These are phyloP conservation scores for Aspergillus ochraceus DNA, from an alignment of 2,329 filamentous ascomycete species.

Conservation along the genomic window DNA sequence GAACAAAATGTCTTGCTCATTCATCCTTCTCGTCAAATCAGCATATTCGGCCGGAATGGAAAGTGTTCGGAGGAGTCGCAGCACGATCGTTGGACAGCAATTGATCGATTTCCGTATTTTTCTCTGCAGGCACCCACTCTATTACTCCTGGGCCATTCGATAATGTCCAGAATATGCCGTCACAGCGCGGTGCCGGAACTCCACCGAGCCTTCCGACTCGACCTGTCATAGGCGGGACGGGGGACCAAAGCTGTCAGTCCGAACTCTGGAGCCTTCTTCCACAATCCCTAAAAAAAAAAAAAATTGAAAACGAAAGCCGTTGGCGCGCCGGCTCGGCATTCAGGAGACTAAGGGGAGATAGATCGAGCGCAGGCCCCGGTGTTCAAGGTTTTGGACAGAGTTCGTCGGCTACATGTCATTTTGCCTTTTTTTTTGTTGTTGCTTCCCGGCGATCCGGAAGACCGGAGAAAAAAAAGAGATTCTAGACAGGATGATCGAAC, in stretches of 20 bases:
- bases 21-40: neutral
- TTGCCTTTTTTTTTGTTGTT: neutral
- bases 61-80: neutral
- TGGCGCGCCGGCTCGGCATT: constrained; percentile 1
- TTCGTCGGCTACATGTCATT: neutral
- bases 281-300: neutral
- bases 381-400: neutral
- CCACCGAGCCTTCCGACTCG: neutral
- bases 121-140: constrained; percentile 1
- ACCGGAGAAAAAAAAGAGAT: too few relatives aligned
- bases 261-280: neutral
- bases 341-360: constrained; percentile 1
- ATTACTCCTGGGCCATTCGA: neutral
- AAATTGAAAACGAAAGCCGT: constrained; percentile 1
- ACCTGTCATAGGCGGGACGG: neutral
- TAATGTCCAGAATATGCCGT: neutral
- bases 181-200: neutral
- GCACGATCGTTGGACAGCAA: neutral
- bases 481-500: neutral
- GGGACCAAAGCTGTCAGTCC: neutral
- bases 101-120: neutral
- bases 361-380: neutral
- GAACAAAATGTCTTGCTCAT: neutral
- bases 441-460: too few relatives aligned
- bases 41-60: constrained; percentile 2